A percentile compares a stretch with the other conserved stretches of the same genome.
Evolutionary conservation across 768 basidiomycete species (phyloP).

Genomic region (Mycena vulgaris): DNA sequence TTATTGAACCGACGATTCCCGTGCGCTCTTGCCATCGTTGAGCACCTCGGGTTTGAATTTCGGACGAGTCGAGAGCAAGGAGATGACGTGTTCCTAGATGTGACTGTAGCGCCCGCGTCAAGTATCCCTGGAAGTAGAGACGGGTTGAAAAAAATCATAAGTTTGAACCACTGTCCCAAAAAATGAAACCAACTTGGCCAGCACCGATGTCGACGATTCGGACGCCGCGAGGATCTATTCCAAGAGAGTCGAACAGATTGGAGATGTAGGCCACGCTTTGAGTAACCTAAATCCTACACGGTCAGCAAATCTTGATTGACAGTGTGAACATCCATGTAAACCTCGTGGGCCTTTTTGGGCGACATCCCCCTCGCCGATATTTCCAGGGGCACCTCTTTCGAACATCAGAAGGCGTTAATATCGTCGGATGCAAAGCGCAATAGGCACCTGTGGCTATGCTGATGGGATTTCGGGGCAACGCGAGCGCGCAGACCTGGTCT

Average conservation of each 20-base stretch:
- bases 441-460: constrained; percentile 5
- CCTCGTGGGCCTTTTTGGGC: constrained; percentile 83
- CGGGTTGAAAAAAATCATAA: constrained; percentile 12
- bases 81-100: constrained; percentile 58
- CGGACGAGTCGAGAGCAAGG: constrained; percentile 78
- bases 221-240: constrained; percentile 37
- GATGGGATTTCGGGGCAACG: constrained; percentile 26
- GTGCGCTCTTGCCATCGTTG: constrained; percentile 56
- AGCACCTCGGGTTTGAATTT: constrained; percentile 72
- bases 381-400: constrained; percentile 21
- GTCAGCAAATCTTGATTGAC: not conserved
- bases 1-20: constrained; percentile 54
- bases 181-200: constrained; percentile 66
- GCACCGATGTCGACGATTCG: constrained; percentile 83
- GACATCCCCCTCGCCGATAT: constrained; percentile 67
- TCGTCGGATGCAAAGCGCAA: not conserved
- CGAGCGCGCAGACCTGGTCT: constrained; percentile 21
- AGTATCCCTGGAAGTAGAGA: constrained; percentile 64
- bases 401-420: not conserved
- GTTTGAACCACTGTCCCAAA: not conserved
- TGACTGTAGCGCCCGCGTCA: constrained; percentile 66
- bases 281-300: constrained; percentile 51
- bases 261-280: constrained; percentile 73
- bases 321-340: constrained; percentile 8
- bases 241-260: constrained; percentile 50